Base-by-base conservation (phyloP, 2,329 filamentous ascomycete species). In the Colletotrichum musicola region DNA sequence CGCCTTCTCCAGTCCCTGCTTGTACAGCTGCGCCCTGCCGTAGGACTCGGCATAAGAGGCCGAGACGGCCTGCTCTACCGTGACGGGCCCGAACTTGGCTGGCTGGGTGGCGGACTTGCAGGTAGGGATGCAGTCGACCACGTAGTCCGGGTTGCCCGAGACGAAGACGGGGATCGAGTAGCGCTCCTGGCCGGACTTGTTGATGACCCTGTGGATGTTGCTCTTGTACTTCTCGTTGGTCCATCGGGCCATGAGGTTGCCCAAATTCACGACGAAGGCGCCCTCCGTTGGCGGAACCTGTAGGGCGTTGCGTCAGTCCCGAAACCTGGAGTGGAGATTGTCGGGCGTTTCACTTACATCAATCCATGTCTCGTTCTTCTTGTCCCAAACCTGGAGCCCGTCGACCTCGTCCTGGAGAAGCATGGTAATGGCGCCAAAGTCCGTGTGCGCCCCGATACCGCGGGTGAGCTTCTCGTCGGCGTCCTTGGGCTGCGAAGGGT, bases 111-210 rank as follows among this genome's bases (percentile, higher is more conserved):
- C 62, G 1, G 70, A 61, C 70, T 74, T 72, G 70, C 77, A 79
- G 4, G 75, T 77, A 7, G 76, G 73, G 38, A 79, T 77, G 70
- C 77, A 78, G 12, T 78, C 75, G 4, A 77, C 76, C 1, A 77
- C 30, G 61, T 77, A 78, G 68, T 86, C 83, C 6, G 84, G 77
- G 75, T 87, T 86, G 4, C 86, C 86, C 62, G 85, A 84, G 63
- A 87, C 84, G 75, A 88, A 89, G 59, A 88, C 84, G 0, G 86
- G 85, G n/a, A 89, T 79, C 6, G 83, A 86, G 73, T 88, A 89
- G 44, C 88, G 80, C 73, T 88, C 83, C 10, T 76, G 77, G 1
- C 78, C 79, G 3, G 81, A 83, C 50, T 80, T 79, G 77, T 88
- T 88, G 71, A 89, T 83, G 27, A 89, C 87, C 7, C 86, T 79